phyloP scores from a whole-genome alignment of 75 land plant species.

The Picea glauca region DNA sequence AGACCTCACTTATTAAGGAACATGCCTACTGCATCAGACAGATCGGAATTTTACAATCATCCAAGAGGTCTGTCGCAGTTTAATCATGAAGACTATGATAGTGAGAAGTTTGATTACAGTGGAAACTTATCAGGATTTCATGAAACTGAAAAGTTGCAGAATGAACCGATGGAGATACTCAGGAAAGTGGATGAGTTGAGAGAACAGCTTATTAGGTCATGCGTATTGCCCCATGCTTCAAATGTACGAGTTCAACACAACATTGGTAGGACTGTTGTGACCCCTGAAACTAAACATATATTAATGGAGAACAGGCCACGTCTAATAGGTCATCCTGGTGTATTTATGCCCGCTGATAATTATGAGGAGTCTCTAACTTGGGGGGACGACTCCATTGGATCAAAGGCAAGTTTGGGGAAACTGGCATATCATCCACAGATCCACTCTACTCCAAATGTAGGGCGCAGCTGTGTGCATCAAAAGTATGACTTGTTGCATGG shows the following conservation, averaged over 20 bases:
- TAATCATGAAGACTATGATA: constrained; percentile 4
- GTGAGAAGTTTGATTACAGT: neutral
- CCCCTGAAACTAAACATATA: constrained; percentile 1
- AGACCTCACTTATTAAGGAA: constrained; percentile 1
- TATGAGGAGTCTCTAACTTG: constrained; percentile 2
- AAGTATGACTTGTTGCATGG: neutral
- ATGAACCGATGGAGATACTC: constrained; percentile 33
- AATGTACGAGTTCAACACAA: constrained; percentile 13
- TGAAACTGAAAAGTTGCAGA: constrained; percentile 6
- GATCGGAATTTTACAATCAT: neutral
- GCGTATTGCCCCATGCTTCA: constrained; percentile 18
- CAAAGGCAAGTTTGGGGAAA: neutral
- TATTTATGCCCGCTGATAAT: constrained; percentile 1
- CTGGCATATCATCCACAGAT: neutral
- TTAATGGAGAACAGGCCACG: constrained; percentile 1
- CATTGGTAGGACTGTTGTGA: neutral
- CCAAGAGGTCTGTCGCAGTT: neutral
- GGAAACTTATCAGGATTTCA: neutral
- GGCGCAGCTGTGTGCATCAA: neutral
- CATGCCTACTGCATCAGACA: neutral
- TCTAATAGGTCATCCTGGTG: neutral
- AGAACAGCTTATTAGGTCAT: constrained; percentile 32
- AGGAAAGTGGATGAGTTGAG: constrained; percentile 48
- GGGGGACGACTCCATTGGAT: neutral
- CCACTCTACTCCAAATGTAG: neutral